Evolutionary conservation across 2,329 filamentous ascomycete genomes (phyloP), one percentile per base, ranked within the genome.

Genomic region (Claviceps sp.): DNA sequence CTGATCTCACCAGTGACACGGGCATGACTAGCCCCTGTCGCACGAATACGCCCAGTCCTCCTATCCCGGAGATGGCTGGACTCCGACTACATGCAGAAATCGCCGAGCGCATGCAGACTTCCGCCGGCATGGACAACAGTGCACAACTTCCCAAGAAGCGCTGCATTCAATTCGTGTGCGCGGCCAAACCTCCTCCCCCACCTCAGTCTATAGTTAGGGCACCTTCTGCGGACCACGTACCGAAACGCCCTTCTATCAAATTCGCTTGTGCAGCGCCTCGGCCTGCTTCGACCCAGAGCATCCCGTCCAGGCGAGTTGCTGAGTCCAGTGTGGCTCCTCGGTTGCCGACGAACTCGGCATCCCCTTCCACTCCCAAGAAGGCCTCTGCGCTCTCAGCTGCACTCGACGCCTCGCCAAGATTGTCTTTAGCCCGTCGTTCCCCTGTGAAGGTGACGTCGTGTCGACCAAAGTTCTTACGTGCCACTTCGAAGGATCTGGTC

Each of bases 1-100:
- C 87, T 40, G 91, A 96, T 58, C 75, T 97, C 53, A 96, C 89
- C n/a, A 96, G 90, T 68, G 93, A 96, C 62, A 93, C 87, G 53
- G 90, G 88, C 54, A 72, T 94, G 54, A 95, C 90, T 17, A 96
- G 89, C 61, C 89, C 91, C 43, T 85, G 88, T n/a, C 77, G 89
- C 52, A 87, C 88, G 39, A 89, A 81, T 65, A 91, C 89, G 0
- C 89, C 90, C 1, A 97, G 91, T 63, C 91, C 93, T 17, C 89
- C 89, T n/a, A 74, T 84, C 2, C 81, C 82, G 4, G 75, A 82
- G 17, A 72, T 79, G 50, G 69, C 72, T 19, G 72, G 75, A 51
- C 64, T 70, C 7, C 70, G 67, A 26, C 57, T 76, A 38, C 64
- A 69, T 43, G 55, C 67, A 54, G 62, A 65, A 50, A 54, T 56